Conservation (phyloP, 2,329 filamentous ascomycete species). For the Fusarium nodosum region DNA sequence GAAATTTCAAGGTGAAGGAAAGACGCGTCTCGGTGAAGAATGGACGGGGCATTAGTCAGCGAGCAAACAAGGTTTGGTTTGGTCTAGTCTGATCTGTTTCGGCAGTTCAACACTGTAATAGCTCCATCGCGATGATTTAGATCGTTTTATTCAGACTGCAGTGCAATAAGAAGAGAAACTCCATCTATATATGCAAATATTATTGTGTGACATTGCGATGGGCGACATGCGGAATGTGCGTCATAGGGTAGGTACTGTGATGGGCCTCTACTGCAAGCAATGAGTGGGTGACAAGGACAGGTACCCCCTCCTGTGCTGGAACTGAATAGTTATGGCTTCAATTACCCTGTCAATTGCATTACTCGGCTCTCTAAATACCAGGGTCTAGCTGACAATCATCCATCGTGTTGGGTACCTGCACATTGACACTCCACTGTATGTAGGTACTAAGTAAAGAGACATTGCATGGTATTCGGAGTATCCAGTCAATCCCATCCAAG, state of each 20-base stretch:
- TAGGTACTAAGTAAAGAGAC: background rate
- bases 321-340: slow-evolving; percentile 1
- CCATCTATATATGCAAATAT: background rate
- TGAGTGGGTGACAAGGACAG: background rate
- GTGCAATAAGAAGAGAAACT: too few relatives aligned
- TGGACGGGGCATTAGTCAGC: slow-evolving; percentile 35
- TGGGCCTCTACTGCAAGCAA: background rate
- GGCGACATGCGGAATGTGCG: background rate
- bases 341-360: background rate
- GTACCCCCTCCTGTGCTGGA: too few relatives aligned
- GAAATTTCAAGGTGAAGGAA: slow-evolving; percentile 34
- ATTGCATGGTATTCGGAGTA: too few relatives aligned
- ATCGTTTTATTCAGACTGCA: background rate
- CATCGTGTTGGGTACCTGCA: background rate
- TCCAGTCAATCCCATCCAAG: background rate
- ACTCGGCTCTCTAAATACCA: background rate
- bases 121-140: background rate
- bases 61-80: background rate
- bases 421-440: background rate
- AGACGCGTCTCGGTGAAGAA: slow-evolving; percentile 32
- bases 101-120: background rate
- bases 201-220: background rate
- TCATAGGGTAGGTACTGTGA: background rate
- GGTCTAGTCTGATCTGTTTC: background rate
- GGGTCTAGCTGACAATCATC: slow-evolving; percentile 8